Conservation (phyloP, 2,329 filamentous ascomycete species). For the Trichoderma arundinaceum region DNA sequence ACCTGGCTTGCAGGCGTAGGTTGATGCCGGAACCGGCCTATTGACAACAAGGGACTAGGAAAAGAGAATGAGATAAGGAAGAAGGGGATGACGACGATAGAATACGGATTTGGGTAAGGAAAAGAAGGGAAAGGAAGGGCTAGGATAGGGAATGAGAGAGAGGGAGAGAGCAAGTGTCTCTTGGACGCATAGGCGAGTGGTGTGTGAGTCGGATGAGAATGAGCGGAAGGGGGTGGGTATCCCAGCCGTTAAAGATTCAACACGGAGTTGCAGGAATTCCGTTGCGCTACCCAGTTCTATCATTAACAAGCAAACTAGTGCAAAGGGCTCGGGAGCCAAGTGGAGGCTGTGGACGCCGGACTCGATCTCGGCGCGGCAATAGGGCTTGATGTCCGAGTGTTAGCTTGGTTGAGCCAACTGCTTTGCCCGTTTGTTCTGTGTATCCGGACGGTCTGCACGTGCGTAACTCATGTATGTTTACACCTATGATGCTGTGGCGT, state of each 20-base stretch:
- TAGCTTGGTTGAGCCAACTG: neutral
- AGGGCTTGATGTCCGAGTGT: constrained; percentile 24
- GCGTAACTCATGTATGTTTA: constrained; percentile 10
- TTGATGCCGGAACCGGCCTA: constrained; percentile 3
- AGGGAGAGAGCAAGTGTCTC: neutral
- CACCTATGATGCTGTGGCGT: neutral
- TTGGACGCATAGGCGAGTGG: constrained; percentile 14
- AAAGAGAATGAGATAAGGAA: neutral
- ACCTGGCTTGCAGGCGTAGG: constrained; percentile 9
- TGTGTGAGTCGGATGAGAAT: constrained; percentile 19
- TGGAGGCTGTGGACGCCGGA: constrained; percentile 24
- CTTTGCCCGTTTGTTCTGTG: neutral
- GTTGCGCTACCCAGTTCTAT: constrained; percentile 13
- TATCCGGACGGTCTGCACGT: neutral
- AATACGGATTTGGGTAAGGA: too few species aligned
- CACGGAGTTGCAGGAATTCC: constrained; percentile 21
- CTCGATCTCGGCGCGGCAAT: constrained; percentile 28
- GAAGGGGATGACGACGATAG: too few species aligned
- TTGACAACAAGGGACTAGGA: neutral
- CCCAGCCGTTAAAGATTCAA: constrained; percentile 3
- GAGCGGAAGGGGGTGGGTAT: constrained; percentile 12
- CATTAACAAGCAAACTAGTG: constrained; percentile 19
- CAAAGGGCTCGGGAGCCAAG: constrained; percentile 29
- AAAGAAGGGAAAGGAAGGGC: too few species aligned
- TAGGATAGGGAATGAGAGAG: neutral